Conservation (phyloP, 2,329 filamentous ascomycete species). For the Keithomyces neogunnii region DNA sequence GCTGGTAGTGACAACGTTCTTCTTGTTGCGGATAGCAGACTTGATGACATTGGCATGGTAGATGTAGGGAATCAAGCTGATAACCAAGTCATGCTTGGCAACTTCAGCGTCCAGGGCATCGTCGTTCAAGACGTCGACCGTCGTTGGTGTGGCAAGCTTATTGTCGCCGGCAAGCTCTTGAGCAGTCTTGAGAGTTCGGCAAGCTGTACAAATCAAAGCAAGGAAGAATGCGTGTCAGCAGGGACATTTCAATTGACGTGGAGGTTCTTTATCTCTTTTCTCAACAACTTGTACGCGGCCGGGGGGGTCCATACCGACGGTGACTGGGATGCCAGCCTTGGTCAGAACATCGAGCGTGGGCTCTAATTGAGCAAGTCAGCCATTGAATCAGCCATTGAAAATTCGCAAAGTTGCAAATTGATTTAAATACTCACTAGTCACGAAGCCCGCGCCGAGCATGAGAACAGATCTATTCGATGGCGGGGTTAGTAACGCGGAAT, state of each 20-base stretch:
- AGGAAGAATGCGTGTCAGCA: not conserved
- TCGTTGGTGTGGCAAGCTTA: constrained; percentile 65
- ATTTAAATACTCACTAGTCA: constrained; percentile 28
- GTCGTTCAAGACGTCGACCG: constrained; percentile 74
- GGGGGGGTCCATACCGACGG: constrained; percentile 46
- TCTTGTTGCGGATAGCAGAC: constrained; percentile 86
- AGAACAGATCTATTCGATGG: constrained; percentile 14
- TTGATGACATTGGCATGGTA: constrained; percentile 87
- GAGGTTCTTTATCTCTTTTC: not conserved
- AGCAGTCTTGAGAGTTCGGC: constrained; percentile 70
- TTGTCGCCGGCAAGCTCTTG: constrained; percentile 66
- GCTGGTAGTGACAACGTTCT: constrained; percentile 89
- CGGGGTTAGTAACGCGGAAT: not conserved
- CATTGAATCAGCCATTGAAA: not conserved
- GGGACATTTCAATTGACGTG: constrained; percentile 2
- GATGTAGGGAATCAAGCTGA: constrained; percentile 84
- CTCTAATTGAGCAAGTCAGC: constrained; percentile 17
- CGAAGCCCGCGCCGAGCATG: constrained; percentile 47
- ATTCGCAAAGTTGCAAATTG: not conserved
- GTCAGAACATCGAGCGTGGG: constrained; percentile 57
- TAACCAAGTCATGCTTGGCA: constrained; percentile 69
- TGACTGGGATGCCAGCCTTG: constrained; percentile 52
- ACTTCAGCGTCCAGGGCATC: constrained; percentile 73
- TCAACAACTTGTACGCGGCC: not conserved
- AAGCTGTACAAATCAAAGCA: constrained; percentile 43